Conservation (phyloP, 768 basidiomycete genomes). For the Pilatotrama ljubarskyi region DNA sequence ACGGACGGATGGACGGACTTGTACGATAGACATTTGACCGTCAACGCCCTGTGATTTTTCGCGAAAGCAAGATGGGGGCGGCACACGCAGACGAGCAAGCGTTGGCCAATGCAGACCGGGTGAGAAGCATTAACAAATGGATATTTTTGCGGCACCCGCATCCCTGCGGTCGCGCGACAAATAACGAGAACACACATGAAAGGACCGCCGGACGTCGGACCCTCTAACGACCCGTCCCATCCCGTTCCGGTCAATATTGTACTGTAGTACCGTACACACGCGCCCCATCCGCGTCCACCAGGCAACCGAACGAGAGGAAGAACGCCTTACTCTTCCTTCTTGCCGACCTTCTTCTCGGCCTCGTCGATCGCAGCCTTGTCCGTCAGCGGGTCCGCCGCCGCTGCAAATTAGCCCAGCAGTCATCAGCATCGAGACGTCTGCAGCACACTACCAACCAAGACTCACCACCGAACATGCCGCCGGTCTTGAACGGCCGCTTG, state of each 20-base stretch:
- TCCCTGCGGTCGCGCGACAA: slow-evolving; percentile 2
- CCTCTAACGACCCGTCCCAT: background rate
- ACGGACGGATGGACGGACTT: background rate
- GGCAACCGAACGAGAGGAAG: background rate
- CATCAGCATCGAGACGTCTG: background rate
- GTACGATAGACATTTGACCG: background rate
- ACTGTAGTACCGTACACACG: slow-evolving; percentile 12
- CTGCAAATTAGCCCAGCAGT: slow-evolving; percentile 24
- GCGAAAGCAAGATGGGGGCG: background rate
- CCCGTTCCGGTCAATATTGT: slow-evolving; percentile 3
- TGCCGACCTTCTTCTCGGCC: slow-evolving; percentile 81
- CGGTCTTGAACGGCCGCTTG: slow-evolving; percentile 84
- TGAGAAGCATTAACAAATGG: slow-evolving; percentile 6
- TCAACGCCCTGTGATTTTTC: background rate
- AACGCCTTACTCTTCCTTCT: slow-evolving; percentile 80
- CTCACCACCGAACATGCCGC: slow-evolving; percentile 73
- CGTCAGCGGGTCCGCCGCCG: slow-evolving; percentile 71
- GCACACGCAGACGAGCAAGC: too few species aligned
- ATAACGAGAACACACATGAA: background rate
- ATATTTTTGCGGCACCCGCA: slow-evolving; percentile 7
- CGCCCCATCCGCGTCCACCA: background rate
- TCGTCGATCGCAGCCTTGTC: slow-evolving; percentile 85
- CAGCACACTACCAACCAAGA: background rate
- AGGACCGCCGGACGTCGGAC: background rate
- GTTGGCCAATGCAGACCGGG: too few species aligned